A percentile compares a stretch with the other conserved stretches of the same genome.
phyloP scores from a whole-genome alignment of 1,284 basidiomycete species.

The Rhodofomes roseus region DNA sequence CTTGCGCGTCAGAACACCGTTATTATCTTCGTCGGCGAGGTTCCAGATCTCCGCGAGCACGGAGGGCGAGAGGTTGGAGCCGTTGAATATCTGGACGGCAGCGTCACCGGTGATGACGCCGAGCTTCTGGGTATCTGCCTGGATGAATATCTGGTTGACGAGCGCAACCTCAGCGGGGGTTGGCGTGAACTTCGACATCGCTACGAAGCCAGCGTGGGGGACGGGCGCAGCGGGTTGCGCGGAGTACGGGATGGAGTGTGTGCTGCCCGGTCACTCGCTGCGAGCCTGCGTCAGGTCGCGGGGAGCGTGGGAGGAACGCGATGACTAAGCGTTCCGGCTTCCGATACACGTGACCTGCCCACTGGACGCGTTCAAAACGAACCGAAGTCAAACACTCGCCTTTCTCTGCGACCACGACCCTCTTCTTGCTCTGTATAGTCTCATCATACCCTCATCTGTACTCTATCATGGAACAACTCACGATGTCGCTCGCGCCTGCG shows the following conservation, averaged over 20 bases:
- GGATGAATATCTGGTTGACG: slow-evolving; percentile 66
- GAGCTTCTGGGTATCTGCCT: slow-evolving; percentile 70
- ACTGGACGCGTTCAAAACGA: slow-evolving; percentile 9
- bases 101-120: slow-evolving; percentile 84
- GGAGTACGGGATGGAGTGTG: slow-evolving; percentile 6
- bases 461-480: slow-evolving; percentile 65
- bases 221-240: not conserved
- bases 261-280: not conserved
- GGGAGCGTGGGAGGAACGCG: not conserved
- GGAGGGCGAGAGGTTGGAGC: slow-evolving; percentile 74
- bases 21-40: slow-evolving; percentile 89
- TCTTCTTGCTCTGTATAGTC: not conserved
- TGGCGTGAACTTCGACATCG: slow-evolving; percentile 65
- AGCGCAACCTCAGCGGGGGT: slow-evolving; percentile 64
- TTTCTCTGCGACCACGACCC: not conserved
- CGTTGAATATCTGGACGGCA: slow-evolving; percentile 78
- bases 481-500: slow-evolving; percentile 58
- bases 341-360: not conserved
- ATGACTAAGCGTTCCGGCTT: not conserved
- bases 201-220: slow-evolving; percentile 11
- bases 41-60: slow-evolving; percentile 93
- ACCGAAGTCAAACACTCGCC: not conserved
- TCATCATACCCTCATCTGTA: not conserved
- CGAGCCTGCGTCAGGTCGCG: not conserved
- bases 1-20: slow-evolving; percentile 85